Evolutionary conservation across 31 red algal species (phyloP).

Genomic region (Odonthalia washingtoniensis): DNA sequence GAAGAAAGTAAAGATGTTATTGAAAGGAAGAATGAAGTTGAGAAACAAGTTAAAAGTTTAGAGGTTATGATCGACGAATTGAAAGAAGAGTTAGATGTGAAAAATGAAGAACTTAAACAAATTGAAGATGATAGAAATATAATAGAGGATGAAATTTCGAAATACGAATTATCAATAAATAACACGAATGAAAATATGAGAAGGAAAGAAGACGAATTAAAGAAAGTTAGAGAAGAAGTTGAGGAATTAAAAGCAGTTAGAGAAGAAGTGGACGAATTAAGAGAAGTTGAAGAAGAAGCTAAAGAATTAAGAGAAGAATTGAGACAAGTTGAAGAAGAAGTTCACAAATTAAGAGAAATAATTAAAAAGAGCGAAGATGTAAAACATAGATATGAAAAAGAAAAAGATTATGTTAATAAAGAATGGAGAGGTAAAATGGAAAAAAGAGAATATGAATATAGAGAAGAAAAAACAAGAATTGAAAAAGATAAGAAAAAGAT

Average conservation of each 20-base stretch:
- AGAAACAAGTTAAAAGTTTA: too few relatives aligned
- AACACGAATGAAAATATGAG: neutral
- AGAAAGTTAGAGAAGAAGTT: too few relatives aligned
- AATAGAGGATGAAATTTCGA: neutral
- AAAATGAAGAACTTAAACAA: neutral
- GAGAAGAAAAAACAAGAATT: too few relatives aligned
- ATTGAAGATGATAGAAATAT: neutral
- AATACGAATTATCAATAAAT: neutral
- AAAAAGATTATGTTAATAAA: too few relatives aligned
- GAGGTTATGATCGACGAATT: too few relatives aligned
- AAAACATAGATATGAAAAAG: too few relatives aligned
- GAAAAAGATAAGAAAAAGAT: too few relatives aligned
- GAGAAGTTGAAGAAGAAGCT: neutral
- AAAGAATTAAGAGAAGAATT: slow-evolving; percentile 1
- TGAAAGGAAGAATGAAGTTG: too few relatives aligned
- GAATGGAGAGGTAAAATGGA: too few relatives aligned
- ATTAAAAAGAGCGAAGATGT: slow-evolving; percentile 15
- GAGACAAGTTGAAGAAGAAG: slow-evolving; percentile 21
- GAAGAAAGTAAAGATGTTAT: too few relatives aligned
- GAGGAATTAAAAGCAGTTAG: neutral
- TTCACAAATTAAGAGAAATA: slow-evolving; percentile 15
- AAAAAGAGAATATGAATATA: too few relatives aligned
- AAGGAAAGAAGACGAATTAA: slow-evolving; percentile 4
- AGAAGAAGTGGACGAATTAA: slow-evolving; percentile 4
- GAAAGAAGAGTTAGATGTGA: neutral